Evolutionary conservation across 2,329 filamentous ascomycete species (phyloP).

Genomic region (Xylariaceae sp.): DNA sequence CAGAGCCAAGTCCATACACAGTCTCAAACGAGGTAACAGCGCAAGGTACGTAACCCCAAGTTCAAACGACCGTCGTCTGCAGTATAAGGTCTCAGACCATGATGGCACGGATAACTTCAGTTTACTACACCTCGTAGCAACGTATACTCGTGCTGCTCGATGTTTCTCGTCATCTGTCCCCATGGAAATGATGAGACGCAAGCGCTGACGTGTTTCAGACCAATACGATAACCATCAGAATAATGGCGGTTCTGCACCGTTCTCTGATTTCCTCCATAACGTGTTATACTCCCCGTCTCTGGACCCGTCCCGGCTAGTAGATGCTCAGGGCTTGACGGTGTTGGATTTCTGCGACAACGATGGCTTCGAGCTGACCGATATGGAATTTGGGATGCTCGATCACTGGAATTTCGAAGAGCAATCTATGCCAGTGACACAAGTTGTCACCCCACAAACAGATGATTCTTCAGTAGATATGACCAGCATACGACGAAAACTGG

Average conservation of each 20-base stretch:
- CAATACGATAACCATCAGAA: conserved; percentile 12
- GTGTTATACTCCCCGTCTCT: conserved; percentile 46
- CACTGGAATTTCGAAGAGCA: conserved; percentile 44
- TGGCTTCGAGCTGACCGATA: conserved; percentile 48
- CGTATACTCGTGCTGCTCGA: too few species aligned
- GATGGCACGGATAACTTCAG: too few species aligned
- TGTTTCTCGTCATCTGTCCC: conserved; percentile 20
- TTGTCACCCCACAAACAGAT: conserved; percentile 29
- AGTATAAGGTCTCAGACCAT: too few species aligned
- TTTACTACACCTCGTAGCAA: too few species aligned
- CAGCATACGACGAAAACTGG: conserved; percentile 44
- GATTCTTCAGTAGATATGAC: conserved; percentile 39
- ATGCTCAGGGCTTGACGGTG: conserved; percentile 40
- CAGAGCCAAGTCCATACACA: conserved; percentile 23
- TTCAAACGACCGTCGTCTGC: too few species aligned
- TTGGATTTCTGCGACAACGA: conserved; percentile 48
- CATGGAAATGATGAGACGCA: neutral
- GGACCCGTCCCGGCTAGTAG: conserved; percentile 33
- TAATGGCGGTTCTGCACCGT: conserved; percentile 29
- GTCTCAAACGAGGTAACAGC: too few species aligned
- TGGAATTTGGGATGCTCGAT: conserved; percentile 49
- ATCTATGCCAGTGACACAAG: conserved; percentile 24
- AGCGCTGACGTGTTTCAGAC: conserved; percentile 10
- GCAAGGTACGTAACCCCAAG: too few species aligned
- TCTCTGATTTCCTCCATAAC: conserved; percentile 49